A percentile compares a stretch with the other conserved stretches of the same genome.
Evolutionary conservation across 176 grass and related monocot genomes (phyloP).

Genomic region (Carex myosuroides): DNA sequence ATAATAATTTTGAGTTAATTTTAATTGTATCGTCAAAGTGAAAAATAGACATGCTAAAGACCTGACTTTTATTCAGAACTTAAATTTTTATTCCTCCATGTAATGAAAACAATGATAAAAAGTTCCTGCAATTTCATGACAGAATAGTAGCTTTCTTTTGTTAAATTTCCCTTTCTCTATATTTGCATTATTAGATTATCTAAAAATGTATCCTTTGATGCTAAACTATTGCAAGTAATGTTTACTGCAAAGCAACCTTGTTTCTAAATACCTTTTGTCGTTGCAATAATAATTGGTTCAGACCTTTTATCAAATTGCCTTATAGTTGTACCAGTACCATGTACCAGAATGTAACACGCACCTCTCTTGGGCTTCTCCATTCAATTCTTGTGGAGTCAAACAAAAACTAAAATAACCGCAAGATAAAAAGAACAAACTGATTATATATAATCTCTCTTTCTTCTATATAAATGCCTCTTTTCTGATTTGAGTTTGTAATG

Average conservation of each 20-base stretch:
- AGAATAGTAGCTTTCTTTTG: not conserved
- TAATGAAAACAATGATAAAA: not conserved
- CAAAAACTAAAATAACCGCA: not conserved
- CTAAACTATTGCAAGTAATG: not conserved
- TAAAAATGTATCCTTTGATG: not conserved
- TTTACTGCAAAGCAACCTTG: not conserved
- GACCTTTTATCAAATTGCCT: not conserved
- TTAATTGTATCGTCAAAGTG: not conserved
- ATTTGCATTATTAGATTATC: not conserved
- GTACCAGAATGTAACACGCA: not conserved
- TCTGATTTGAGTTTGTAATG: conserved; percentile 14
- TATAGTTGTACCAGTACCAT: not conserved
- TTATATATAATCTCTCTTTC: not conserved
- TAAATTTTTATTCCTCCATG: not conserved
- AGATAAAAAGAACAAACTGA: not conserved
- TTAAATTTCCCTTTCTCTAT: not conserved
- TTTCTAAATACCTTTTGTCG: not conserved
- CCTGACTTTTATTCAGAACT: not conserved
- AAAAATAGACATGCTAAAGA: not conserved
- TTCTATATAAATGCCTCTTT: conserved; percentile 1
- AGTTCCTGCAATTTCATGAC: not conserved
- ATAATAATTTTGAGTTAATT: not conserved
- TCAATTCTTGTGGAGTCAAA: not conserved
- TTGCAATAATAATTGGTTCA: not conserved
- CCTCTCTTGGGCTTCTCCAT: not conserved